Evolutionary conservation across 1,284 basidiomycete genomes (phyloP), one percentile per base, ranked within the genome.

Genomic region (Trichosporon asahii): DNA sequence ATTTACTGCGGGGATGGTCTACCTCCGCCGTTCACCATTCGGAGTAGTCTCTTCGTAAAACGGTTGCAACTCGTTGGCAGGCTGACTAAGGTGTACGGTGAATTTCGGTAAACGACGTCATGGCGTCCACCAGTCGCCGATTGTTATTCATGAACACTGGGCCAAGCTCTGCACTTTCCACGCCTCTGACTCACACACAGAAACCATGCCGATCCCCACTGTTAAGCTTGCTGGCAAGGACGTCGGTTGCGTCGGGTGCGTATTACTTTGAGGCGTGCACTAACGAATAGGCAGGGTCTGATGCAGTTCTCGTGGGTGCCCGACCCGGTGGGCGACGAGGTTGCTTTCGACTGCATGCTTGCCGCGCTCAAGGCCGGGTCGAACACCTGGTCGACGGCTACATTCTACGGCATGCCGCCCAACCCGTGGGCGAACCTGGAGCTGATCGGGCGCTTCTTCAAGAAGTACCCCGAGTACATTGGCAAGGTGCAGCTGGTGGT

Each of bases 271-370:
- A n/a, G 4, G 8, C 29, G 18, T n/a, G 53, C 18, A 2, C 55
- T 68, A 21, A 68, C 65, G 29, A 0, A 44, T 55, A 73, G 73
- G 44, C 74, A 77, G 82, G 88, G 88, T 1, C 79, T 88, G 65
- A 88, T 89, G 88, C 82, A 85, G 79, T 85, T 88, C 82, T 88
- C 87, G 75, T 87, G 76, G 77, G 85, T 73, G 49, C 82, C 85
- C 18, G 76, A 74, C 27, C 85, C 84, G 12, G 80, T 85, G 2
- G 78, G 87, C 0, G 88, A 90, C 61, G 86, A 88, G 66, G 82
- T 86, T 21, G 86, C 86, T 11, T 90, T 91, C 71, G 86, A 85
- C 46, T 84, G 88, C 5, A 89, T 91, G 84, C 89, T 88, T 77
- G 79, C 82, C 1, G 87, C 89, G 2, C 87, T 87, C 12, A 83